Conservation (phyloP, 1,139 yeast genomes). For the Arxiozyma bovina region DNA sequence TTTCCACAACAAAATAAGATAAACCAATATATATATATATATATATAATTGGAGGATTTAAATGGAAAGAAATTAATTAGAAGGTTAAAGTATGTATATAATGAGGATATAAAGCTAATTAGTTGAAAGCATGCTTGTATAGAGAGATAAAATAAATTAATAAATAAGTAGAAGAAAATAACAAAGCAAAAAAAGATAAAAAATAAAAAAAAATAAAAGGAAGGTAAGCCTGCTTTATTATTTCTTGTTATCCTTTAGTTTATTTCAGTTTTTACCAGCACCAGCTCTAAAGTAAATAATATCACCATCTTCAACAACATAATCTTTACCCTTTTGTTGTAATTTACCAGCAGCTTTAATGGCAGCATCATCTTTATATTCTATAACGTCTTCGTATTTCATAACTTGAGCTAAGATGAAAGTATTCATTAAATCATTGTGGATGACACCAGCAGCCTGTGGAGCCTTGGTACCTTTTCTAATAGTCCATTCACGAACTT, state of each 20-base stretch:
- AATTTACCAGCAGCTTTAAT: conserved; percentile 94
- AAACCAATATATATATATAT: too few species aligned
- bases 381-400: conserved; percentile 75
- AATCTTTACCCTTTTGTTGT: conserved; percentile 91
- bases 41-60: background rate
- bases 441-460: conserved; percentile 83
- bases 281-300: conserved; percentile 91
- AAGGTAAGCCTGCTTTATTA: background rate
- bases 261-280: conserved; percentile 67
- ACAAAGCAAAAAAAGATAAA: background rate
- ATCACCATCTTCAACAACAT: conserved; percentile 88
- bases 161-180: conserved; percentile 9
- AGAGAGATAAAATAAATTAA: background rate
- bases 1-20: too few species aligned
- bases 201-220: background rate
- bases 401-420: conserved; percentile 77
- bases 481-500: conserved; percentile 84
- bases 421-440: conserved; percentile 68
- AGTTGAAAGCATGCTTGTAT: too few species aligned
- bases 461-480: conserved; percentile 81
- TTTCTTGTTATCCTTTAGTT: conserved; percentile 8
- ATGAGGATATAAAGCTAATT: background rate
- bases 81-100: background rate
- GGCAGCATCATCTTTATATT: conserved; percentile 72
- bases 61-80: too few species aligned